Evolutionary conservation across 108 stramenopile genomes (phyloP).

Genomic region (Pseudonitzschia pungens): DNA sequence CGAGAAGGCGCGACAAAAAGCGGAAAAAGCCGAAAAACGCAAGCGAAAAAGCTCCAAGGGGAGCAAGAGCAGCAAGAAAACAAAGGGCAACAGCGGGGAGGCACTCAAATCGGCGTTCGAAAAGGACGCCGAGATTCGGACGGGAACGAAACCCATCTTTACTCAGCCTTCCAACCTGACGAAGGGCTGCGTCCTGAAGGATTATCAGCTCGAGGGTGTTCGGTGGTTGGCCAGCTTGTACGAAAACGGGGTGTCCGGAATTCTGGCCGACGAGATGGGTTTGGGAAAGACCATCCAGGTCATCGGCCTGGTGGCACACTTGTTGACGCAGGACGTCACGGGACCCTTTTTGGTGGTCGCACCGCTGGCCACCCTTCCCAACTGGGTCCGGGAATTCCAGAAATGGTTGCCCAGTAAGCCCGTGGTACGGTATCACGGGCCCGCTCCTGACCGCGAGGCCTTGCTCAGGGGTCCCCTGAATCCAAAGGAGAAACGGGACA

Average conservation of each 20-base stretch:
- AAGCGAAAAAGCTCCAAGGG: slow-evolving; percentile 44
- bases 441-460: slow-evolving; percentile 75
- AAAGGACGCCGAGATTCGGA: slow-evolving; percentile 45
- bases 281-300: slow-evolving; percentile 91
- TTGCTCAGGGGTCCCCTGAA: slow-evolving; percentile 73
- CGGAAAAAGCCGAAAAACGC: slow-evolving; percentile 47
- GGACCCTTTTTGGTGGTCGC: slow-evolving; percentile 96
- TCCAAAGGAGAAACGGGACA: slow-evolving; percentile 51
- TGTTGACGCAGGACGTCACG: slow-evolving; percentile 80
- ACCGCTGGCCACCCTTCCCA: slow-evolving; percentile 97
- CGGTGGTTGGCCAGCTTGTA: slow-evolving; percentile 96
- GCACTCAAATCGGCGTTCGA: slow-evolving; percentile 61
- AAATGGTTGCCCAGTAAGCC: slow-evolving; percentile 93
- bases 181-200: slow-evolving; percentile 73
- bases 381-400: slow-evolving; percentile 96
- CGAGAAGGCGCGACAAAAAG: slow-evolving; percentile 46
- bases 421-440: slow-evolving; percentile 94
- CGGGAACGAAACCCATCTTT: slow-evolving; percentile 68
- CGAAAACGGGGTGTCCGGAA: slow-evolving; percentile 97
- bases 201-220: slow-evolving; percentile 88
- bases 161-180: slow-evolving; percentile 81
- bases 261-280: slow-evolving; percentile 98
- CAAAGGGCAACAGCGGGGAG: slow-evolving; percentile 53
- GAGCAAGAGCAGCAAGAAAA: slow-evolving; percentile 44
- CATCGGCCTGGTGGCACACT: slow-evolving; percentile 92